A percentile compares a stretch with the other conserved stretches of the same genome.
Evolutionary conservation across 495 filamentous ascomycete genomes (phyloP).

Genomic region (Aspergillus biplanus): DNA sequence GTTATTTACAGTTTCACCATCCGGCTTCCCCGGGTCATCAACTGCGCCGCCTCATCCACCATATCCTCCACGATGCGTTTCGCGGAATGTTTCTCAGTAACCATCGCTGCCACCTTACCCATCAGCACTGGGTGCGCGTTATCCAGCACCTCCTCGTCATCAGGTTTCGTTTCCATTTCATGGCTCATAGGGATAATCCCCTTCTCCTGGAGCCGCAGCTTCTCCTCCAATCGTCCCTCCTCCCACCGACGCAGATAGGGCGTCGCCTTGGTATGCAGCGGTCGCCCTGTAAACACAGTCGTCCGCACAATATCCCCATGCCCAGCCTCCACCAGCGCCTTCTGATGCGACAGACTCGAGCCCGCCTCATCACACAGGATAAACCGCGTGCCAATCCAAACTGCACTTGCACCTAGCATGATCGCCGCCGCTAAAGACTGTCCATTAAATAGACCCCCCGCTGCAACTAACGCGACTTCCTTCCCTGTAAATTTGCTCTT

Average conservation of each 20-base stretch:
- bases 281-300: conserved; percentile 96
- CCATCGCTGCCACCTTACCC: neutral
- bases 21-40: neutral
- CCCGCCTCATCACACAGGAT: conserved; percentile 91
- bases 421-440: conserved; percentile 84
- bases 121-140: conserved; percentile 52
- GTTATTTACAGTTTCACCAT: neutral
- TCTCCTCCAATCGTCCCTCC: conserved; percentile 83
- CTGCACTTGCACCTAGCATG: conserved; percentile 87
- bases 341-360: conserved; percentile 93
- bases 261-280: conserved; percentile 89
- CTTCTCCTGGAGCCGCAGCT: conserved; percentile 84
- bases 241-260: conserved; percentile 94
- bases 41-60: neutral
- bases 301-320: conserved; percentile 95
- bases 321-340: conserved; percentile 86
- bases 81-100: neutral
- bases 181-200: conserved; percentile 90
- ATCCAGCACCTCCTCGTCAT: conserved; percentile 80
- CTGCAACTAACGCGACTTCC: conserved; percentile 87
- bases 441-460: conserved; percentile 91
- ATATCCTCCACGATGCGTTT: neutral
- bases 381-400: conserved; percentile 97
- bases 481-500: conserved; percentile 84
- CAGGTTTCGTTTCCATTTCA: conserved; percentile 81